Base-by-base conservation (phyloP, 345 rosid species). In the Erysimum cheiranthoides region DNA sequence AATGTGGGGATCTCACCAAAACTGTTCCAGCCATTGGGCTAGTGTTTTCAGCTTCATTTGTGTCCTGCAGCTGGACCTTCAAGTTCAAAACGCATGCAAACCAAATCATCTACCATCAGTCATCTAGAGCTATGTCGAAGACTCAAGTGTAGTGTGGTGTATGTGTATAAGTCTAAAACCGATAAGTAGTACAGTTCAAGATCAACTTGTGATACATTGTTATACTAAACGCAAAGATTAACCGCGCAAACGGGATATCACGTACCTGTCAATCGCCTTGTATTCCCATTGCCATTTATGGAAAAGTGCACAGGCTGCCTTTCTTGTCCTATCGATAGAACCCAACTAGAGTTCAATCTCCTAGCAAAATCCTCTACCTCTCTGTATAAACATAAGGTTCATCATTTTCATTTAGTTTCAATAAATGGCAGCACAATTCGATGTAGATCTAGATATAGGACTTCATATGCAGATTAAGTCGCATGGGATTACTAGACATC, bases 331-430 rank as follows among this genome's bases (percentile, higher is more conserved):
- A 84, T 70, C 5, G 86, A 88, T 38, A 87, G 81, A 53, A 93
- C 88, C 82, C 96, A 91, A 72, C 88, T 91, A 8, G 97, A 90
- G 80, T 91, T 94, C 71, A 92, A 81, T 86, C 97, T 86, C 28
- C 97, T 85, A 28, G 96, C 97, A 85, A 91, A 94, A 65, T 92
- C 98, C 82, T 86, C 98, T 49, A 91, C 98, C 81, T 93, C 98
- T 80, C 98, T 93, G 76, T 49, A 40, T 50, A 21, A 34, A 59
- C 49, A 78, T 4, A 31, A 66, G 45, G 43, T 51, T 59, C 54
- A 65, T 21, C 51, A 54, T 39, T 18, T 66, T n/a, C 56, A 7
- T 40, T 35, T 56, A 32, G 56, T 56, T 38, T 50, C 38, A 60
- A 43, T 39, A 34, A 25, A 28, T 58, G 51, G 66, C 67, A 36